Evolutionary conservation across 1,284 basidiomycete species (phyloP), one percentile per base, ranked within the genome.

Genomic region (Sparassis latifolia): DNA sequence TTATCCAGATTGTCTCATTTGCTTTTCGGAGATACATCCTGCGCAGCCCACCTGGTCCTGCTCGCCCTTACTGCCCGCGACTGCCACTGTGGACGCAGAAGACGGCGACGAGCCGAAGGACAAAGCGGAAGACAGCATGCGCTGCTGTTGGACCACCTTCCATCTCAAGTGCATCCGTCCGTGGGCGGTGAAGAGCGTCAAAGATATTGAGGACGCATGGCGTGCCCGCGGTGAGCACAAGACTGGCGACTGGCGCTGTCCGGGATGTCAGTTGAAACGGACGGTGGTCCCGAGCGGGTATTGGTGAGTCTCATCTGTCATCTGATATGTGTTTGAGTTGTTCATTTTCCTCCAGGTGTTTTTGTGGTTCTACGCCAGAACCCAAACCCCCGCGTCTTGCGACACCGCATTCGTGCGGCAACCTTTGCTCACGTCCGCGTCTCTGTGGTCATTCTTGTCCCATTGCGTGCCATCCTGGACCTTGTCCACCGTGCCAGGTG

Each of bases 391-490:
- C 80, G 0, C 79, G 80, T 5, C 73, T 87, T 0, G 76, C 82
- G 0, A 91, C 86, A 0, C 92, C 92, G 1, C 93, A 97, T 64
- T 92, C 87, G 20, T 97, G 93, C 59, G 89, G 79, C 0, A 82
- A 84, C 53, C 76, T 82, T 0, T 96, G 93, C 65, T 77, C 84
- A 0, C 80, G 91, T 2, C 60, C 72, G 1, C 77, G 91, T 3
- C 65, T 60, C 44, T 85, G 86, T 56, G 68, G 68, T 0, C 86
- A 89, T 58, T 74, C 85, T 0, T 97, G 92, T 59, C 80, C 87
- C 0, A 76, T 84, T 6, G 65, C 73, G 7, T 86, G 84, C 54
- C 84, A 86, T 61, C 84, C 84, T 0, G 84, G 93, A 29, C 85
- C 91, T 0, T 95, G 92, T 67, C 86, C 91, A 2, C 78, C 92